phyloP scores from a whole-genome alignment of 2,329 filamentous ascomycete genomes.

The Pseudogymnoascus sp. region DNA sequence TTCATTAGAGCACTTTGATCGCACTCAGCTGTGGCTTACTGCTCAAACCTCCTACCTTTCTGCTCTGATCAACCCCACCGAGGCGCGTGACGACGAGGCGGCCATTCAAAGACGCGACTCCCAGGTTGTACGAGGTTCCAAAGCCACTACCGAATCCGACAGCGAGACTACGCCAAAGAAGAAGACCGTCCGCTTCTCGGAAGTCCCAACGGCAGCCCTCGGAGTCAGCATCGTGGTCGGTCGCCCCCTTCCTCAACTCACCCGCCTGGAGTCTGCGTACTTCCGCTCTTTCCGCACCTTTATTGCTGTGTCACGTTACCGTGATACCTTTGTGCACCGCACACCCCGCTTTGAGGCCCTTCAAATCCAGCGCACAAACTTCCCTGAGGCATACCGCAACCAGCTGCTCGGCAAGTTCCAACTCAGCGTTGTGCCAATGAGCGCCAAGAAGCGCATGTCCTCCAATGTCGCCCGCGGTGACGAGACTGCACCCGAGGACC shows the following conservation, averaged over 20 bases:
- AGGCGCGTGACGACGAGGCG: conserved; percentile 29
- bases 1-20: conserved; percentile 67
- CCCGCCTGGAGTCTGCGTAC: conserved; percentile 67
- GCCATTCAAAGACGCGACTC: conserved; percentile 24
- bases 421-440: conserved; percentile 60
- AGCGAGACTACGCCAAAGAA: conserved; percentile 40
- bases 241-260: conserved; percentile 40
- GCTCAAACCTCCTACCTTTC: conserved; percentile 73
- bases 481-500: conserved; percentile 53
- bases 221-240: conserved; percentile 26
- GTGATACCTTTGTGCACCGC: conserved; percentile 78
- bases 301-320: conserved; percentile 53
- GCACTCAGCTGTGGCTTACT: conserved; percentile 78
- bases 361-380: conserved; percentile 71
- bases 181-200: conserved; percentile 70
- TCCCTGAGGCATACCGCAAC: conserved; percentile 64
- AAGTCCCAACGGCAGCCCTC: conserved; percentile 25
- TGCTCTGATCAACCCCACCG: conserved; percentile 52
- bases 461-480: conserved; percentile 67
- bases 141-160: conserved; percentile 17
- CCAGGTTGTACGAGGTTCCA: not conserved
- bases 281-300: conserved; percentile 79
- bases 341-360: conserved; percentile 80
- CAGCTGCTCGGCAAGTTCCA: conserved; percentile 81
- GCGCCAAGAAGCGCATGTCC: conserved; percentile 61